A percentile compares a stretch with the other conserved stretches of the same genome.
phyloP scores from a whole-genome alignment of 495 filamentous ascomycete genomes.

The Cercophora samala region DNA sequence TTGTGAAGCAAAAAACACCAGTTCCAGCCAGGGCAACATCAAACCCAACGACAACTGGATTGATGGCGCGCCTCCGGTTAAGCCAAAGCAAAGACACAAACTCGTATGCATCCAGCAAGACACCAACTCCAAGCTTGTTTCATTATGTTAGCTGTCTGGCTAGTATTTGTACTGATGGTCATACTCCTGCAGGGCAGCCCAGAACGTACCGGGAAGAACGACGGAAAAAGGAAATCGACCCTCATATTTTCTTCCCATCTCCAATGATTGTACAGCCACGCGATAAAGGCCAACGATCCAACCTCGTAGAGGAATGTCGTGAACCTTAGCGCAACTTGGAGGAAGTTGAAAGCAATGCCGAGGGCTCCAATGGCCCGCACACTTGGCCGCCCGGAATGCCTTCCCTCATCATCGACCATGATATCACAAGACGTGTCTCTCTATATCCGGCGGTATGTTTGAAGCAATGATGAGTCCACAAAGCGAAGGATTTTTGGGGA shows the following conservation, averaged over 20 bases:
- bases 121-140: slow-evolving; percentile 17
- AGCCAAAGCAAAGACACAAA: slow-evolving; percentile 22
- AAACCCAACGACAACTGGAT: slow-evolving; percentile 22
- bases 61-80: slow-evolving; percentile 20
- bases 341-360: slow-evolving; percentile 23
- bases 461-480: neutral
- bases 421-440: neutral
- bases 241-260: slow-evolving; percentile 16
- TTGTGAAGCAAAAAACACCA: slow-evolving; percentile 30
- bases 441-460: neutral
- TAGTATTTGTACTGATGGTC: neutral
- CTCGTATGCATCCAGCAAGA: slow-evolving; percentile 24
- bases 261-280: slow-evolving; percentile 25
- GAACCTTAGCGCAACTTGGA: slow-evolving; percentile 17
- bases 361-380: slow-evolving; percentile 8
- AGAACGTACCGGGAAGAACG: slow-evolving; percentile 29
- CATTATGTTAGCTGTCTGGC: neutral
- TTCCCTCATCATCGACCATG: neutral
- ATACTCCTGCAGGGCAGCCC: neutral
- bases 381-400: neutral
- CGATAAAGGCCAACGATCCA: slow-evolving; percentile 20
- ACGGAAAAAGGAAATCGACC: slow-evolving; percentile 29
- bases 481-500: neutral
- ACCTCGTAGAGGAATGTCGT: slow-evolving; percentile 19
- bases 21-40: slow-evolving; percentile 21